Evolutionary conservation across 331 rosid species (phyloP).

Genomic region (Dryas integrifolia): DNA sequence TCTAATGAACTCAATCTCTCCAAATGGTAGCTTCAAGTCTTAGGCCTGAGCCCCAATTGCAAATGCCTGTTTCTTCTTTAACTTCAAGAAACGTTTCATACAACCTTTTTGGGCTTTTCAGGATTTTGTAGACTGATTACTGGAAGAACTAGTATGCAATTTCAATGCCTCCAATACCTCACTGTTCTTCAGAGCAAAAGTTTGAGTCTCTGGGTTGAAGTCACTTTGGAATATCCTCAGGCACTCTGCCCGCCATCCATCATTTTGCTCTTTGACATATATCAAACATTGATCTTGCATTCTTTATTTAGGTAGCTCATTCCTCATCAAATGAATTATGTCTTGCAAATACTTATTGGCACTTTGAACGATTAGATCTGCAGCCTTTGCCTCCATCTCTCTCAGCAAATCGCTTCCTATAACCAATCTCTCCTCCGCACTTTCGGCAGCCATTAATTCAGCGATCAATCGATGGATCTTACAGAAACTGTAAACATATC

Average conservation of each 20-base stretch:
- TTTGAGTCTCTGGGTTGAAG: conserved; percentile 42
- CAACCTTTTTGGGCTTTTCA: conserved; percentile 69
- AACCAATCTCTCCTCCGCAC: no score
- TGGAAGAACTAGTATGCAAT: conserved; percentile 47
- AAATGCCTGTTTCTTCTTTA: conserved; percentile 72
- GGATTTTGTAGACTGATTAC: conserved; percentile 59
- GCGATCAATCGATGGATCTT: no score
- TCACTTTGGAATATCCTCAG: conserved; percentile 58
- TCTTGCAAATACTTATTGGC: conserved; percentile 84
- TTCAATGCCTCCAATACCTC: conserved; percentile 46
- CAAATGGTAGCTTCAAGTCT: conserved; percentile 80
- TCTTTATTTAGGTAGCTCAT: not conserved
- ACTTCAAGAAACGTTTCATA: conserved; percentile 79
- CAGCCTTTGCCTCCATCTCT: conserved; percentile 15
- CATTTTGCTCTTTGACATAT: conserved; percentile 82
- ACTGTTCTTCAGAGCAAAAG: conserved; percentile 55
- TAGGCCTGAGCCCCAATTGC: conserved; percentile 72
- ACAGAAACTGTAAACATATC: no score
- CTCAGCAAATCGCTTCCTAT: no score
- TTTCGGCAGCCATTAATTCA: no score
- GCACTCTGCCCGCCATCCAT: conserved; percentile 94
- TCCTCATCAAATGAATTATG: conserved; percentile 64
- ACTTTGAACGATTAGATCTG: conserved; percentile 65
- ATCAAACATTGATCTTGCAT: conserved; percentile 38
- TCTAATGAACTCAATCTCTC: conserved; percentile 75